Evolutionary conservation across 2,329 filamentous ascomycete species (phyloP).

Genomic region (Triangularia setosa): DNA sequence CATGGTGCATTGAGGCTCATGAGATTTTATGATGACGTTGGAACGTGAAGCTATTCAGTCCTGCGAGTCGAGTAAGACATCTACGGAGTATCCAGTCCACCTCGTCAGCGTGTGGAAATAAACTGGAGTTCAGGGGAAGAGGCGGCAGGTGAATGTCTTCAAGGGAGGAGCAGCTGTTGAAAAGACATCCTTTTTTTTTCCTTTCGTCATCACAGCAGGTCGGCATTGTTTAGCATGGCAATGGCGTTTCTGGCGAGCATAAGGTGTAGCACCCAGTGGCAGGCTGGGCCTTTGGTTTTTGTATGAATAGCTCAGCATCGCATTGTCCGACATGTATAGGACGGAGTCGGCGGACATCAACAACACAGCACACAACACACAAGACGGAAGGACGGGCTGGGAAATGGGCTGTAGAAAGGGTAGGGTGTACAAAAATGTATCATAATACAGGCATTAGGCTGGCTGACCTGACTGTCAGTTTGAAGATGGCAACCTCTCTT

Average conservation of each 20-base stretch:
- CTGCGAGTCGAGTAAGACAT: background rate
- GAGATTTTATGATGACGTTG: conserved; percentile 24
- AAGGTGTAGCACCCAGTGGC: conserved; percentile 5
- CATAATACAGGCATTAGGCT: conserved; percentile 1
- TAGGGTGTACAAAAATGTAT: conserved; percentile 7
- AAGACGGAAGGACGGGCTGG: background rate
- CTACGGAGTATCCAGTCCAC: background rate
- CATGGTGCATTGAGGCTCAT: conserved; percentile 48
- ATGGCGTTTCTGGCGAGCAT: conserved; percentile 23
- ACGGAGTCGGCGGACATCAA: conserved; percentile 15
- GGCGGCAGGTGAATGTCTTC: background rate
- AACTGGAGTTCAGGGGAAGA: background rate
- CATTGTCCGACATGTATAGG: conserved; percentile 26
- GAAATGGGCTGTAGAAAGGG: background rate
- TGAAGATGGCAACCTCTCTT: background rate
- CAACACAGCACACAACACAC: background rate
- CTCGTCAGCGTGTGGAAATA: background rate
- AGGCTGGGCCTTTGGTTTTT: conserved; percentile 15
- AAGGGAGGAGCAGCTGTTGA: background rate
- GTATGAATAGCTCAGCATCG: conserved; percentile 31
- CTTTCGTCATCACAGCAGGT: conserved; percentile 11
- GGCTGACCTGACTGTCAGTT: background rate
- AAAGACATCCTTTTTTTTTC: background rate
- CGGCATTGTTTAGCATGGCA: conserved; percentile 21
- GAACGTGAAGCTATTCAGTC: conserved; percentile 10